phyloP scores from a whole-genome alignment of 2,329 filamentous ascomycete species.

The Pseudopyrenochaeta lycopersici region DNA sequence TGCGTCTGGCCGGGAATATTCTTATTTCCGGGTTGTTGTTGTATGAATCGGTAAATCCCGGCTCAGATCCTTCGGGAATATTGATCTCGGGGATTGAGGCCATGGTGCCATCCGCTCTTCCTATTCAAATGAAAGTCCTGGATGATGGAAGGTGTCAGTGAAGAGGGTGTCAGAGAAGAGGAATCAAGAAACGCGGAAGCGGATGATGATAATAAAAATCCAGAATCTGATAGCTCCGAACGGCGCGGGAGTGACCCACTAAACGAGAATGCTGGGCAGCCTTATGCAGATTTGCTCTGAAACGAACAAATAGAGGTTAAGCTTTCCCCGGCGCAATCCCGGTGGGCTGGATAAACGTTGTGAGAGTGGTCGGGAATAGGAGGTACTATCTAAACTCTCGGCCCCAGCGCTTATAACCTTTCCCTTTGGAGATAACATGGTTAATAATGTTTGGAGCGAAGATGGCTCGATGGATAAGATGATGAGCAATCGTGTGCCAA shows the following conservation, averaged over 20 bases:
- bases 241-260: constrained; percentile 16
- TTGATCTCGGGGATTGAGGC: constrained; percentile 47
- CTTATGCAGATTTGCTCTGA: constrained; percentile 6
- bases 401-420: neutral
- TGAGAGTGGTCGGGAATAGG: constrained; percentile 26
- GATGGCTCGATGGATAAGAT: too few species aligned
- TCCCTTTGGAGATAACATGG: neutral
- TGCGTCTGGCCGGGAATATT: constrained; percentile 12
- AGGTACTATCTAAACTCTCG: neutral
- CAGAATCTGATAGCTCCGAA: constrained; percentile 9
- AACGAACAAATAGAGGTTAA: constrained; percentile 15
- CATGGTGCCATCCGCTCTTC: constrained; percentile 36
- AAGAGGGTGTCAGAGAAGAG: constrained; percentile 4
- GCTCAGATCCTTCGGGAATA: constrained; percentile 34
- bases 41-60: constrained; percentile 14
- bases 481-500: too few species aligned
- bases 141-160: constrained; percentile 4
- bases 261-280: constrained; percentile 5
- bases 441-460: too few species aligned
- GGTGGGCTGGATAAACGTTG: constrained; percentile 6
- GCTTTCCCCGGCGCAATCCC: constrained; percentile 10
- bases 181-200: neutral
- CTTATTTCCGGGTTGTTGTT: constrained; percentile 42
- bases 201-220: constrained; percentile 14
- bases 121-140: neutral